Evolutionary conservation across 176 grass and related monocot genomes (phyloP), one percentile per base, ranked within the genome.

Genomic region (Triticum timopheevii): DNA sequence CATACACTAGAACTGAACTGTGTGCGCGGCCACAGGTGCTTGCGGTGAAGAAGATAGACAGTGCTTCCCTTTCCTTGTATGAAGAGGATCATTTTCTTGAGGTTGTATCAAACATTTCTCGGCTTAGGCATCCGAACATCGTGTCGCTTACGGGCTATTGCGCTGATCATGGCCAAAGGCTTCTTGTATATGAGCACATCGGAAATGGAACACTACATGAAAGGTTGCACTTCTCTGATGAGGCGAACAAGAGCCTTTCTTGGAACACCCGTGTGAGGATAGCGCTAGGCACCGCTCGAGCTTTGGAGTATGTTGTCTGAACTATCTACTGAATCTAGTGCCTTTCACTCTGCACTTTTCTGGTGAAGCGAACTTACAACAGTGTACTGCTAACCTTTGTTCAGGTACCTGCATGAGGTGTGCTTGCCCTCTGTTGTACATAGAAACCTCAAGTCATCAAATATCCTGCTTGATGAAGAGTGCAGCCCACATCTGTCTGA

Each of bases 321-420:
- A 13, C 3, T 8, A 75, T 50, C 72, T 44, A 75, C n/a, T 52
- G 27, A 85, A 69, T 88, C 30, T 47, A 11, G 10, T 40, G 40
- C 64, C 12, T 70, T 84, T 35, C 36, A 61, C 3, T 76, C 81
- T n/a, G 56, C 79, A 33, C 12, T 45, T 75, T 4, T 75, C 23
- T 47, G 71, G 44, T 13, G 3, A 49, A 28, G 42, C 42, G 23
- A 49, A 8, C 3, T 38, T 52, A 25, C 52, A 76, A 76, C 73
- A 52, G 40, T 86, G 61, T 50, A 79, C 34, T 39, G 69, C 42
- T 49, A 76, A 71, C 61, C 54, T 77, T 20, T 76, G n/a, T 91
- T 13, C 67, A 99, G 97, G 83, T 97, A 99, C 70, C 87, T 99
- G 59, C 97, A 99, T 84, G 97, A 97, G 90, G 97, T 99, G 69